Conservation (phyloP, 768 basidiomycete species). For the Calocybe indica region DNA sequence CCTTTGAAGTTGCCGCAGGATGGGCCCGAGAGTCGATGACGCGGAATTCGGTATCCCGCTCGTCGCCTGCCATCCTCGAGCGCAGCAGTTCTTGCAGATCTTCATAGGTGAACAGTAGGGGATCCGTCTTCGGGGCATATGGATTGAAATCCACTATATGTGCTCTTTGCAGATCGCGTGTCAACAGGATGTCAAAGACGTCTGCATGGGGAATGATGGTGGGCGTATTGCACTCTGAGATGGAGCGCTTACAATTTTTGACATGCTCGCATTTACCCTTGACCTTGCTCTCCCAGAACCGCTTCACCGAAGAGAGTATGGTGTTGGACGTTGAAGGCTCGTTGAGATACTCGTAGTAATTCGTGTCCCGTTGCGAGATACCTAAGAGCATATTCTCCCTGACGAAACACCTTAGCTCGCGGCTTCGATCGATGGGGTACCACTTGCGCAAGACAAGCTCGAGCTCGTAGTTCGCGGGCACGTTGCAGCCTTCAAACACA, state of each 20-base stretch:
- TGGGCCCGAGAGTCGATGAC: slow-evolving; percentile 74
- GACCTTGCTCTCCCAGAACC: slow-evolving; percentile 70
- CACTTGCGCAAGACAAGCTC: slow-evolving; percentile 90
- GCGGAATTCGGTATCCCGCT: slow-evolving; percentile 35
- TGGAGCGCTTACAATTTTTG: slow-evolving; percentile 55
- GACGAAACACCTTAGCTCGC: slow-evolving; percentile 92
- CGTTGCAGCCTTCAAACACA: slow-evolving; percentile 65
- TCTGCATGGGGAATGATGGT: slow-evolving; percentile 38
- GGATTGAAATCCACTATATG: slow-evolving; percentile 93
- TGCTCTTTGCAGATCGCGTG: slow-evolving; percentile 67
- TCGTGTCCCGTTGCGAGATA: slow-evolving; percentile 83
- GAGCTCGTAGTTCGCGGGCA: slow-evolving; percentile 40
- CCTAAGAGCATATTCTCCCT: slow-evolving; percentile 62
- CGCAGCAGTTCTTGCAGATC: slow-evolving; percentile 46
- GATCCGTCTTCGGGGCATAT: slow-evolving; percentile 79
- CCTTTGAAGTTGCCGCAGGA: slow-evolving; percentile 58
- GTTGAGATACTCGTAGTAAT: slow-evolving; percentile 84
- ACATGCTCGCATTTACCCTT: slow-evolving; percentile 45
- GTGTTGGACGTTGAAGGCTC: slow-evolving; percentile 46
- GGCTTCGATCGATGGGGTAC: slow-evolving; percentile 77
- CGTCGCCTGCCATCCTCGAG: slow-evolving; percentile 2
- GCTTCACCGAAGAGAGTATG: slow-evolving; percentile 44
- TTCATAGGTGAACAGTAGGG: slow-evolving; percentile 80
- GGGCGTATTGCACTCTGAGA: too few relatives aligned
- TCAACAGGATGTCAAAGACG: slow-evolving; percentile 81